Conservation (phyloP, 495 filamentous ascomycete genomes). For the Penicillium flavigenum region DNA sequence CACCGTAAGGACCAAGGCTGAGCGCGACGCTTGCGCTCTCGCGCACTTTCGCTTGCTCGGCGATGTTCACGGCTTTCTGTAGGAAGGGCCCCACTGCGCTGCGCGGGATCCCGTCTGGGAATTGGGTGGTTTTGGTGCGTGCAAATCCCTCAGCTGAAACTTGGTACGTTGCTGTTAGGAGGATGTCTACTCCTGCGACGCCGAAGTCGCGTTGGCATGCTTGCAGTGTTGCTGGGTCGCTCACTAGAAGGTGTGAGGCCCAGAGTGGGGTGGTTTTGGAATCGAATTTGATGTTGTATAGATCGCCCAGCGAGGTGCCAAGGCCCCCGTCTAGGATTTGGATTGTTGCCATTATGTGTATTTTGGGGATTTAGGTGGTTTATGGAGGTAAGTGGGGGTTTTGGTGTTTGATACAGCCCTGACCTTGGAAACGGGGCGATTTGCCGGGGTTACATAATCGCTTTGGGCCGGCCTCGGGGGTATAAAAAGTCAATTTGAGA, state of each 20-base stretch:
- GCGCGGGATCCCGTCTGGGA: conserved; percentile 27
- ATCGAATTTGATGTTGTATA: conserved; percentile 49
- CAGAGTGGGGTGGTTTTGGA: conserved; percentile 55
- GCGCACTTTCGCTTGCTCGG: conserved; percentile 29
- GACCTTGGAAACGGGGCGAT: neutral
- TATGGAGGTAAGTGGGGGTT: conserved; percentile 9
- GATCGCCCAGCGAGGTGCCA: conserved; percentile 62
- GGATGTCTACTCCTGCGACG: conserved; percentile 53
- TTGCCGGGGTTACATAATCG: conserved; percentile 15
- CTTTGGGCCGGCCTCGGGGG: conserved; percentile 17
- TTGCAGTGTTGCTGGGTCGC: conserved; percentile 47
- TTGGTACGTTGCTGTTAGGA: conserved; percentile 68
- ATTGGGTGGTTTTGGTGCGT: conserved; percentile 31
- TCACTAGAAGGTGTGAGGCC: conserved; percentile 62
- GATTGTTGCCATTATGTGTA: conserved; percentile 30
- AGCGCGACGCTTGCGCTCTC: conserved; percentile 42
- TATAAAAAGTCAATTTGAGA: neutral
- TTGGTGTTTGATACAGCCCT: conserved; percentile 1
- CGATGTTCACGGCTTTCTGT: conserved; percentile 33
- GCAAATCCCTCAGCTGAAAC: conserved; percentile 54
- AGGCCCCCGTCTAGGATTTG: conserved; percentile 64
- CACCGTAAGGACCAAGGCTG: conserved; percentile 63
- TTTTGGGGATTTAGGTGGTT: neutral
- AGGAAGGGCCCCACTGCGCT: conserved; percentile 26
- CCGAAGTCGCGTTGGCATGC: conserved; percentile 55